A percentile compares a stretch with the other conserved stretches of the same genome.
Conservation (phyloP, 2,329 filamentous ascomycete species). For the Raffaelea arxii region DNA sequence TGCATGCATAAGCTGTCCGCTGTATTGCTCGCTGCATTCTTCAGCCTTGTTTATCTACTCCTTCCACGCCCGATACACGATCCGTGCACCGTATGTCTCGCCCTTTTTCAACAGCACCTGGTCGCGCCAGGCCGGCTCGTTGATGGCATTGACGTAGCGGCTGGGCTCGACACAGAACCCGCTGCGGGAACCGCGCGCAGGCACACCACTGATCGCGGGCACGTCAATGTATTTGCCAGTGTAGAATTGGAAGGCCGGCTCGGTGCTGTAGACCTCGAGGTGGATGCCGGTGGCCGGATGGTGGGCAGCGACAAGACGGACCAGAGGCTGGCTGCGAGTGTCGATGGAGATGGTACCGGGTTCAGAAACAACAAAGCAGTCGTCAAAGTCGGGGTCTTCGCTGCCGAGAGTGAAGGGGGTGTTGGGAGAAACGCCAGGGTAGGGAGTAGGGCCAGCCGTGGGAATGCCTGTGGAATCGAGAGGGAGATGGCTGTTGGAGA, state of each 20-base stretch:
- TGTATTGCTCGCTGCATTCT: too few species aligned
- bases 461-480: constrained; percentile 68
- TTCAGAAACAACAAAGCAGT: constrained; percentile 75
- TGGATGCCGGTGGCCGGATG: constrained; percentile 68
- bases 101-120: constrained; percentile 80
- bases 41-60: too few species aligned
- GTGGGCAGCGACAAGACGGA: constrained; percentile 58
- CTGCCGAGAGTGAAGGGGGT: constrained; percentile 64
- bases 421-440: constrained; percentile 54
- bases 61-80: constrained; percentile 80
- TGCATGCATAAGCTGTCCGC: too few species aligned
- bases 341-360: constrained; percentile 53
- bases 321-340: constrained; percentile 53
- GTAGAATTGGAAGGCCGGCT: constrained; percentile 96
- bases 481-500: constrained; percentile 57
- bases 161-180: constrained; percentile 92
- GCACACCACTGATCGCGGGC: constrained; percentile 48
- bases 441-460: constrained; percentile 50
- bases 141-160: constrained; percentile 81
- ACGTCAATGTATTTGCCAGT: constrained; percentile 80
- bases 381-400: constrained; percentile 67
- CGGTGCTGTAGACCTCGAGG: constrained; percentile 80
- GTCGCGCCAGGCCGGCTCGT: constrained; percentile 67
- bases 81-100: constrained; percentile 68
- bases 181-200: constrained; percentile 56